Conservation (phyloP, 345 rosid genomes). For the Rhodamnia rubescens region DNA sequence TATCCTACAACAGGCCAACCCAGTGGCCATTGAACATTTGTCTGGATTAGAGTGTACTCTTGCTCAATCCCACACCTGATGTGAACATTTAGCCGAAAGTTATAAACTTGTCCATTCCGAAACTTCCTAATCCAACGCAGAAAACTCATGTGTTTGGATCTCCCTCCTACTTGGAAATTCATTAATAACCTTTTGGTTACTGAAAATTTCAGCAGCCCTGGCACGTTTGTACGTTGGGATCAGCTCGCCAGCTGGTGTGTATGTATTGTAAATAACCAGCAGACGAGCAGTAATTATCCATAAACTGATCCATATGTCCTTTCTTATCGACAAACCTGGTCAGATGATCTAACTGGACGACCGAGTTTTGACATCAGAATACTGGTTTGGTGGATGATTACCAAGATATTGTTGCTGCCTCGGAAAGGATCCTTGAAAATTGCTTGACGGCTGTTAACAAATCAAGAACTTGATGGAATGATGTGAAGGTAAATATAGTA, state of each 20-base stretch:
- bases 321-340: too few relatives aligned
- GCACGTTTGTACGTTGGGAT: too few relatives aligned
- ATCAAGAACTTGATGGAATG: background rate
- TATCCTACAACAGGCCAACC: conserved; percentile 96
- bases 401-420: conserved; percentile 51
- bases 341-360: too few relatives aligned
- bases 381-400: too few relatives aligned
- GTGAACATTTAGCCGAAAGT: background rate
- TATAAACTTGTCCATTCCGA: background rate
- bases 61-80: conserved; percentile 85
- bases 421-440: conserved; percentile 89
- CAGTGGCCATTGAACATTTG: conserved; percentile 85
- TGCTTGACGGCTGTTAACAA: conserved; percentile 67
- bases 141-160: background rate
- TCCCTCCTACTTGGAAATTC: conserved; percentile 54
- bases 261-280: too few relatives aligned
- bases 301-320: too few relatives aligned
- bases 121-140: background rate
- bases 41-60: conserved; percentile 79
- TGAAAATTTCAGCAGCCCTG: too few relatives aligned
- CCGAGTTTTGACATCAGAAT: too few relatives aligned
- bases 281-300: too few relatives aligned
- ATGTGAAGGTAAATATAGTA: background rate
- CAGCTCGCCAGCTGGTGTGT: too few relatives aligned
- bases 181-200: too few relatives aligned